Evolutionary conservation across 305 asterid species (phyloP), one percentile per base, ranked within the genome.

Genomic region (Fraxinus xanthoxyloides): DNA sequence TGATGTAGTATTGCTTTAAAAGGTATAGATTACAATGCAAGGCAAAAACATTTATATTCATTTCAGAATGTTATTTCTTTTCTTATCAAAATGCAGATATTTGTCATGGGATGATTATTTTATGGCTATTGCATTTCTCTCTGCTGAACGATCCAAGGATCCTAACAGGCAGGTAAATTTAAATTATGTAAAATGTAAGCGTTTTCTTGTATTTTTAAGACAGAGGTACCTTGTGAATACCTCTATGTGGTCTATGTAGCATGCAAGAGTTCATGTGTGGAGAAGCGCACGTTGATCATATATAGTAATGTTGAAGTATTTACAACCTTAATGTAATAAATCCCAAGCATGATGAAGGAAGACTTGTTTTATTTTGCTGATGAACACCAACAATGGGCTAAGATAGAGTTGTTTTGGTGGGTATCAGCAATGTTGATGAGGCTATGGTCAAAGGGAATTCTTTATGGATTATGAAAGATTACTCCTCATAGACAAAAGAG

Each of bases 101-200:
- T 86, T 92, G 82, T 89, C 95, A 0, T 94, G 97, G 97, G 97
- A 93, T 84, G 97, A 93, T 86, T 94, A 94, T 83, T 93, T 93
- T 84, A 93, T 93, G 97, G 95, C 97, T 26, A 90, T 94, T 82
- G 97, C 97, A 61, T 93, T 93, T 90, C 89, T 94, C 67, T 93
- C 97, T 1, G 97, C 97, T 43, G 92, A 94, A 86, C 88, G 97
- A 81, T 94, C 97, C 73, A 94, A 94, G 87, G 98, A 94, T 89
- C 97, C 98, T 76, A 93, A 94, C 87, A 90, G 98, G 87, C 97
- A 94, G 97, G 98, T 92, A 84, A 72, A 13, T n/a, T 69, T 7
- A 32, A 70, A 15, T 72, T 34, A 2, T 72, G 28, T 32, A 32
- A 32, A 34, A 31, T 32, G 26, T n/a, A 72, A 32, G 46, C 3